Evolutionary conservation across 345 rosid genomes (phyloP).

Genomic region (Euphorbia pulcherrima): DNA sequence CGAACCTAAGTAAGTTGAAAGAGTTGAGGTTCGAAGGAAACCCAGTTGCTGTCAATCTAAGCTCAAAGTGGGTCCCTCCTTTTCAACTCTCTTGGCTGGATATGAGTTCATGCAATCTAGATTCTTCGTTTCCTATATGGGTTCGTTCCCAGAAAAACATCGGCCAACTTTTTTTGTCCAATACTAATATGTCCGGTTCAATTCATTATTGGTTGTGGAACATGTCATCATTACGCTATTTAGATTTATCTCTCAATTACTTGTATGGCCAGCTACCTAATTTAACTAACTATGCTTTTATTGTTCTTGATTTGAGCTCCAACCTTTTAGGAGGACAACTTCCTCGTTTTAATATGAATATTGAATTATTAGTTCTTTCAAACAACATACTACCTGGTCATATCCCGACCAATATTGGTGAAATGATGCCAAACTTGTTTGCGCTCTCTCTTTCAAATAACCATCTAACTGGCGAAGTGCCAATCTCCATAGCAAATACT

Average conservation of each 20-base stretch:
- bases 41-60: conserved; percentile 33
- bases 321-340: conserved; percentile 14
- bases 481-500: conserved; percentile 6
- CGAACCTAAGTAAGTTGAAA: conserved; percentile 32
- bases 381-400: conserved; percentile 15
- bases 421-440: neutral
- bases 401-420: neutral
- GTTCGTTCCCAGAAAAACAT: conserved; percentile 47
- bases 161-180: conserved; percentile 32
- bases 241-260: conserved; percentile 16
- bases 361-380: conserved; percentile 5
- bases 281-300: neutral
- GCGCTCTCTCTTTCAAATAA: conserved; percentile 18
- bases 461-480: conserved; percentile 5
- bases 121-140: conserved; percentile 57
- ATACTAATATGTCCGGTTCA: conserved; percentile 40
- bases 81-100: conserved; percentile 39
- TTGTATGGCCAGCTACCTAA: conserved; percentile 11
- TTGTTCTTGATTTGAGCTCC: conserved; percentile 17
- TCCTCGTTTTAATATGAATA: conserved; percentile 2
- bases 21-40: conserved; percentile 35
- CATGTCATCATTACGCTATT: neutral
- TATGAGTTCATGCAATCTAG: conserved; percentile 46
- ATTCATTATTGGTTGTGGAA: conserved; percentile 15
- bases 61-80: conserved; percentile 53